Base-by-base conservation (phyloP, 257 asterid species). In the Ophiorrhiza pumila region DNA sequence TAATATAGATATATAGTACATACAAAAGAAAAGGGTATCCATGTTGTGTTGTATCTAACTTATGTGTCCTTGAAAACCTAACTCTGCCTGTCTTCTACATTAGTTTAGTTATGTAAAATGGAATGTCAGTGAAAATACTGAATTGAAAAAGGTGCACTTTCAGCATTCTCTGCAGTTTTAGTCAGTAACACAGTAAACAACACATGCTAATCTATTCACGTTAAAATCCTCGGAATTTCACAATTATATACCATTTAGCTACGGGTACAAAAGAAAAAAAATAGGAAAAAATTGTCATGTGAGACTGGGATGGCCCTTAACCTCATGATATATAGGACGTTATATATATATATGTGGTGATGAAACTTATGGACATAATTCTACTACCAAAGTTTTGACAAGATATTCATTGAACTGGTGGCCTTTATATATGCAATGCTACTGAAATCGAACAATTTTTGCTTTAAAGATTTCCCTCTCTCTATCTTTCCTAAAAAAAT, bases 1-100 rank as follows among this genome's bases (percentile, higher is more conserved):
- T 73, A 57, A 27, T 69, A 68, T 67, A n/a, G n/a, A n/a, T n/a
- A n/a, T n/a, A n/a, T 73, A 71, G 76, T 80, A 70, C 80, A 75
- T 63, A 81, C 86, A 78, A 84, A 80, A 76, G 25, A 80, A 88
- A 88, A 91, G 90, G 93, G 97, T 83, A 90, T 88, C 92, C 85
- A 81, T 89, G 91, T 86, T 86, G 86, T 76, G 79, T 80, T 91
- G 80, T 81, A 75, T 79, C 85, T 85, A 88, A 83, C 96, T 83
- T 87, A 66, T 83, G 31, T 65, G 76, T 74, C 68, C 74, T 85
- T 72, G 73, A 67, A 73, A 71, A 76, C 74, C 42, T 69, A 63
- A 75, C 66, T 35, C 71, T 71, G 74, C 71, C 62, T 80, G 83
- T 86, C 79, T 74, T 68, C 47, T 69, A 43, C 73, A 71, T 83